phyloP scores from a whole-genome alignment of 306 rosid genomes.

The Quercus glauca region DNA sequence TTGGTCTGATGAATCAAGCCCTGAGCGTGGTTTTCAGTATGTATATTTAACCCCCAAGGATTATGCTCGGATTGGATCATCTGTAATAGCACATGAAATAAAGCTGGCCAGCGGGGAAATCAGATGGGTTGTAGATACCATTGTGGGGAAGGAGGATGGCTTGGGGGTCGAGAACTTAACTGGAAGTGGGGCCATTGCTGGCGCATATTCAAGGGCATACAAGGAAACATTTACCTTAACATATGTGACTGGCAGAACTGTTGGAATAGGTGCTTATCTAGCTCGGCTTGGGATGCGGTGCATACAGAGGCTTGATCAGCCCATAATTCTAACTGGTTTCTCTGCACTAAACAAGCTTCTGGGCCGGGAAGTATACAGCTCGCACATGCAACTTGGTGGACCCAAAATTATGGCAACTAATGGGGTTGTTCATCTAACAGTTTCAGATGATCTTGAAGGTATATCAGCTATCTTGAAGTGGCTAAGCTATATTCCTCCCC shows the following conservation, averaged over 20 bases:
- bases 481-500: slow-evolving; percentile 92
- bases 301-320: slow-evolving; percentile 98
- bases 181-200: slow-evolving; percentile 95
- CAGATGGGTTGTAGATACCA: slow-evolving; percentile 96
- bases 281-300: slow-evolving; percentile 99
- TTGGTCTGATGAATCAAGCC: slow-evolving; percentile 94
- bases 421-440: slow-evolving; percentile 98
- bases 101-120: slow-evolving; percentile 72
- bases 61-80: slow-evolving; percentile 76
- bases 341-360: slow-evolving; percentile 96
- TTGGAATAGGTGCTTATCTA: slow-evolving; percentile 98
- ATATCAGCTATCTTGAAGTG: slow-evolving; percentile 91
- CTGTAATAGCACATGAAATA: slow-evolving; percentile 80
- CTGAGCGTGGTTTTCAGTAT: slow-evolving; percentile 91
- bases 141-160: slow-evolving; percentile 95
- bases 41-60: slow-evolving; percentile 83
- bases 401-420: slow-evolving; percentile 98
- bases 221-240: slow-evolving; percentile 91
- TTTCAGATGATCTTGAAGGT: slow-evolving; percentile 93
- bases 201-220: slow-evolving; percentile 94
- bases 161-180: slow-evolving; percentile 94
- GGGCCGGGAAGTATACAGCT: slow-evolving; percentile 98
- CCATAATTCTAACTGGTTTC: slow-evolving; percentile 94
- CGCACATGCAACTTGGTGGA: slow-evolving; percentile 99
- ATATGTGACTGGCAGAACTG: slow-evolving; percentile 95